Evolutionary conservation across 352 stramenopile species (phyloP), one percentile per base, ranked within the genome.

Genomic region (Globisporangium splendens): DNA sequence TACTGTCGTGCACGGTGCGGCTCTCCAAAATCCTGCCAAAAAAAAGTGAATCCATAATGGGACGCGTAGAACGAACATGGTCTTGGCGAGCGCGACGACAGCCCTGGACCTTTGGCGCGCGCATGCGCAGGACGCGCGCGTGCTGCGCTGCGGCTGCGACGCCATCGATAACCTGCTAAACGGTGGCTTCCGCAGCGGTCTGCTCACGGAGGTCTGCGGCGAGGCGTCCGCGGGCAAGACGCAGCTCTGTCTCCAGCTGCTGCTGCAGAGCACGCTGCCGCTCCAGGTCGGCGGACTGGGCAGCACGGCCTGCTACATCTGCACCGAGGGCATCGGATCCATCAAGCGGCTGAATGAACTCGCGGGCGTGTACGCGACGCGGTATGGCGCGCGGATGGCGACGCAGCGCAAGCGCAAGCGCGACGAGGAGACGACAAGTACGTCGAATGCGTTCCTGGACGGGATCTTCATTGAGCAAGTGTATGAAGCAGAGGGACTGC

Each of bases 391-490:
- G 11, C 46, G 71, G 21, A 48, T 83, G 17, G 54, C 46, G 5
- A 35, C 28, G n/a, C 87, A 87, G 55, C 72, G 79, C 4, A 83
- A 83, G 28, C 75, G 74, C 15, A 69, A 63, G 20, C 71, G 73
- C 18, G 31, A 53, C 20, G 55, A 61, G 44, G 50, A 41, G 33
- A n/a, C 14, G 1, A 15, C 17, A 4, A 6, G 17, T 8, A 44
- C 44, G 13, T 63, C 56, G 20, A 67, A 35, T 56, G 72, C 73
- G 21, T 89, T 91, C 41, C 66, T 94, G 22, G 79, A 94, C 61
- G 63, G 68, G 15, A 86, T 93, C 42, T 93, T 92, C 55, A 77
- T 93, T 20, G 78, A 93, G 53, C 77, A 90, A 61, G 66, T 90
- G 33, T 91, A 90, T 50, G 82, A 89, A 46, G 69, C 77, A 10